phyloP scores from a whole-genome alignment of 2,329 filamentous ascomycete species.

The Ilyonectria robusta region DNA sequence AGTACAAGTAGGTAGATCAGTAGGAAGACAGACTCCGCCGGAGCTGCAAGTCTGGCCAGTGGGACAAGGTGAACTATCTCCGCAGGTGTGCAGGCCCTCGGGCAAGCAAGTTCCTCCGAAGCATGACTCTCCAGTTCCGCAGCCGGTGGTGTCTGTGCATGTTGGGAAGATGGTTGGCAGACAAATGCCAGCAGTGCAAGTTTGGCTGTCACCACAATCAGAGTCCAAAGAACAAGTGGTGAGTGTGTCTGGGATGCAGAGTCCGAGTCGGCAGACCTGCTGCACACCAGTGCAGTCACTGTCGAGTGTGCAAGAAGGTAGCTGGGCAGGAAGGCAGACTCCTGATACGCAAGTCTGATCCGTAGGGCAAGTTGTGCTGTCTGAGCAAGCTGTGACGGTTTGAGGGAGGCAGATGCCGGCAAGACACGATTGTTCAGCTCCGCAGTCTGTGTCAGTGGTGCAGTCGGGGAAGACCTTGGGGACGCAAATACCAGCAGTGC shows the following conservation, averaged over 20 bases:
- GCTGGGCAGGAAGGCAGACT: neutral
- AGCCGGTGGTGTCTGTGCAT: neutral
- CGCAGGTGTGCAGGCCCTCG: neutral
- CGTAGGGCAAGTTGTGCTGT: neutral
- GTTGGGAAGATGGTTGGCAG: neutral
- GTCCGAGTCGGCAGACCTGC: constrained; percentile 8
- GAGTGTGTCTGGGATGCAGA: constrained; percentile 7
- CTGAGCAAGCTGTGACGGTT: neutral
- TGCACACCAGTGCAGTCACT: neutral
- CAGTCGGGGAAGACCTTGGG: neutral
- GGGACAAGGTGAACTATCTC: neutral
- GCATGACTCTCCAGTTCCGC: constrained; percentile 2
- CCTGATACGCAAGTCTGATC: neutral
- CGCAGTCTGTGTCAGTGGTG: neutral
- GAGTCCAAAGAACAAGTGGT: neutral
- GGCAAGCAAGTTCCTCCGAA: constrained; percentile 10
- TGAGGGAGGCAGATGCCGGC: constrained; percentile 10
- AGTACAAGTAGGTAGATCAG: constrained; percentile 1
- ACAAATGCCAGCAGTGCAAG: constrained; percentile 16
- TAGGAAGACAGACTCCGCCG: constrained; percentile 18
- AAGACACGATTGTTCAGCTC: constrained; percentile 7
- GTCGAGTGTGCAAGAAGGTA: neutral
- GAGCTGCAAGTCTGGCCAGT: constrained; percentile 12
- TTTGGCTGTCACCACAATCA: neutral
- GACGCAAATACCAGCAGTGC: constrained; percentile 2